These are phyloP conservation scores for Agaricus sinodeliciosus DNA, from an alignment of 768 basidiomycete species.

Conservation along the genomic window DNA sequence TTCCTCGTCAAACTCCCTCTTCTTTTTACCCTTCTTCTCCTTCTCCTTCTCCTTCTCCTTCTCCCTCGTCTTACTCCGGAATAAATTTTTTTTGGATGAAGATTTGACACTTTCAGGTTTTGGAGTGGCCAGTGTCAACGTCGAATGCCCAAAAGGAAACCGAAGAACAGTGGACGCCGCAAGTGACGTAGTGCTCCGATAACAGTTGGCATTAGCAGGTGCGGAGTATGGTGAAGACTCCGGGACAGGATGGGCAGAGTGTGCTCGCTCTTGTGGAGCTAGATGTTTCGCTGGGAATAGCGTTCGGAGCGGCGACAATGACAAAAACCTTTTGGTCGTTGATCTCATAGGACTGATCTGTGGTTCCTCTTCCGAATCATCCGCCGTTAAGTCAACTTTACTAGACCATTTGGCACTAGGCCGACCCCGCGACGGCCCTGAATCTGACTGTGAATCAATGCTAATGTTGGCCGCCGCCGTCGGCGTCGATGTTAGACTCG, in stretches of 20 bases:
- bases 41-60: conserved; percentile 20
- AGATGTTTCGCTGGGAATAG: conserved; percentile 36
- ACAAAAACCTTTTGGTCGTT: conserved; percentile 33
- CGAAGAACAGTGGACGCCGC: conserved; percentile 31
- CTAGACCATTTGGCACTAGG: background rate
- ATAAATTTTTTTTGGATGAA: conserved; percentile 26
- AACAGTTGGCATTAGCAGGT: conserved; percentile 24
- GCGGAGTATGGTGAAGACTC: conserved; percentile 33
- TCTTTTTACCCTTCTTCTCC: conserved; percentile 30
- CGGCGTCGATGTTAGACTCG: conserved; percentile 13
- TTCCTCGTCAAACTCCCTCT: conserved; percentile 23
- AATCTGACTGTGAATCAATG: background rate
- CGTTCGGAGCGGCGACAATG: conserved; percentile 39
- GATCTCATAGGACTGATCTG: conserved; percentile 11
- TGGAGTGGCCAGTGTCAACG: conserved; percentile 19
- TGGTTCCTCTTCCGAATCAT: background rate
- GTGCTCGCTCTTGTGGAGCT: conserved; percentile 23
- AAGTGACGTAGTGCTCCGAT: conserved; percentile 42
- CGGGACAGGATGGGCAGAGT: conserved; percentile 36
- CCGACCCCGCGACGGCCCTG: background rate
- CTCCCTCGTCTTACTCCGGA: conserved; percentile 36
- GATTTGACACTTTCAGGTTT: conserved; percentile 24
- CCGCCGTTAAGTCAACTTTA: conserved; percentile 1
- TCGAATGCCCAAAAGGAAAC: conserved; percentile 15
- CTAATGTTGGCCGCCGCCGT: conserved; percentile 4